Conservation (phyloP, 129 eudicot species). For the Flaveria brownii region DNA sequence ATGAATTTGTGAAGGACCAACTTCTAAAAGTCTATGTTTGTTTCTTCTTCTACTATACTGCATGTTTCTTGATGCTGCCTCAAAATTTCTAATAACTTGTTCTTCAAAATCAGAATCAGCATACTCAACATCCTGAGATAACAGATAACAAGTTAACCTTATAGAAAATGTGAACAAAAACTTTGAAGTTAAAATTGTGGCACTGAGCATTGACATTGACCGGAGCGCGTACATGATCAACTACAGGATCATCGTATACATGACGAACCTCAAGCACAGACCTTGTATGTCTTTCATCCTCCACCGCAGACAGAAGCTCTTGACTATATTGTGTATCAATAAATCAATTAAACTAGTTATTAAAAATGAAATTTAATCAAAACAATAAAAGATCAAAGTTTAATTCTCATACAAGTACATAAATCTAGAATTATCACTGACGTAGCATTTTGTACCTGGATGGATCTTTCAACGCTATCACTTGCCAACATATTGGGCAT, state of each 20-base stretch:
- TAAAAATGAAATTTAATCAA: background rate
- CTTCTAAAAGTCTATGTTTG: constrained; percentile 44
- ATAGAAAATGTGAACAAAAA: constrained; percentile 6
- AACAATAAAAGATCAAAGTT: constrained; percentile 1
- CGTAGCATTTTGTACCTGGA: constrained; percentile 46
- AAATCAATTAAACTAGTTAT: background rate
- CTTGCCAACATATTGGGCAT: constrained; percentile 84
- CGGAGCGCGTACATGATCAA: constrained; percentile 43
- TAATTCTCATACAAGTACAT: constrained; percentile 3
- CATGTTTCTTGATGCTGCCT: constrained; percentile 45
- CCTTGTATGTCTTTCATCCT: constrained; percentile 51
- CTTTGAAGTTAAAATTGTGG: background rate
- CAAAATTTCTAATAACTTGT: constrained; percentile 49
- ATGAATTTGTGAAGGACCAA: constrained; percentile 44
- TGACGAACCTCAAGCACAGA: constrained; percentile 32
- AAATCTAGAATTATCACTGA: background rate
- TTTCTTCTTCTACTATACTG: constrained; percentile 46
- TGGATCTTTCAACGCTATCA: constrained; percentile 63
- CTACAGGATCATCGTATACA: constrained; percentile 35
- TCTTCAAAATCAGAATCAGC: constrained; percentile 56
- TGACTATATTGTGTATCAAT: constrained; percentile 42
- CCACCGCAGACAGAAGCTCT: constrained; percentile 64
- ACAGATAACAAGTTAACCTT: background rate
- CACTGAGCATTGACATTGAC: background rate
- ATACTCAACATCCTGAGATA: constrained; percentile 52